Evolutionary conservation across 306 rosid species (phyloP).

Genomic region (Fagus crenata): DNA sequence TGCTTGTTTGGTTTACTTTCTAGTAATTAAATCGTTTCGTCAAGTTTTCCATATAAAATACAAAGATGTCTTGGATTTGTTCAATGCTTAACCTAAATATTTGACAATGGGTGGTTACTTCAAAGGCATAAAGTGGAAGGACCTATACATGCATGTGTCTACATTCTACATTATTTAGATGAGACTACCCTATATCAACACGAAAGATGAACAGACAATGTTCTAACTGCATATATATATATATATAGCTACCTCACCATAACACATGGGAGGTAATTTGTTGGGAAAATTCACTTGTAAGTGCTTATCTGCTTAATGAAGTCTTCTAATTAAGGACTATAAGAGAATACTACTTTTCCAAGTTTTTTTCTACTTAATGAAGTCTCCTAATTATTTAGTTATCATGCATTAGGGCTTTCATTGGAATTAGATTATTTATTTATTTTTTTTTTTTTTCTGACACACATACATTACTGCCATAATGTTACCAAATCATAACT

Average conservation of each 20-base stretch:
- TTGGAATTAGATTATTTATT: background rate
- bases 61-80: background rate
- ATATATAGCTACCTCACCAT: too few species aligned
- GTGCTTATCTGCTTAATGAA: too few species aligned
- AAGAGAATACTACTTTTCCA: background rate
- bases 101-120: background rate
- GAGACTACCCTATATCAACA: too few species aligned
- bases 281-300: too few species aligned
- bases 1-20: background rate
- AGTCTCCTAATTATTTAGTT: background rate
- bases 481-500: background rate
- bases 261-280: too few species aligned
- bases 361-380: background rate
- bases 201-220: too few species aligned
- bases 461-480: background rate
- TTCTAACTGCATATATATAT: too few species aligned
- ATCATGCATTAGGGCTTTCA: background rate
- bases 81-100: background rate
- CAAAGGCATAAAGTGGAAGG: background rate
- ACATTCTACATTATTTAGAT: too few species aligned
- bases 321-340: too few species aligned
- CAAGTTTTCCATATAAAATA: background rate
- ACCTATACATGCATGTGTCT: too few species aligned
- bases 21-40: background rate
- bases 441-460: background rate